Percentiles rank a stretch among this genome's conserved stretches.
Evolutionary conservation across 1,139 yeast genomes (phyloP).

Genomic region (Diutina neorugosa): DNA sequence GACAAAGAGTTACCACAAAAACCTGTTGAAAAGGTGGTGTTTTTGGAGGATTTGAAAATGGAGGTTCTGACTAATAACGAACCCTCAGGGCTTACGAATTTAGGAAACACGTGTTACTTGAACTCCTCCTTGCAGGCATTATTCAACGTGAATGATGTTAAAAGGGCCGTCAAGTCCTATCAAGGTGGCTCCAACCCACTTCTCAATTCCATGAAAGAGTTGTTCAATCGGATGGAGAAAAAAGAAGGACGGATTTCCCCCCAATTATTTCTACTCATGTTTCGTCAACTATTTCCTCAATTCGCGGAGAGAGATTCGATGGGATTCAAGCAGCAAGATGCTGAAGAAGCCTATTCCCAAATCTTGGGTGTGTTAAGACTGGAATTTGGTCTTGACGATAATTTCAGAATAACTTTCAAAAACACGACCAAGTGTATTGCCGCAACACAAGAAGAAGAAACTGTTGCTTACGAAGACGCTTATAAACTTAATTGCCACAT

Average conservation of each 20-base stretch:
- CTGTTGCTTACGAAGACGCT: slow-evolving; percentile 38
- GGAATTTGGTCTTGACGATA: slow-evolving; percentile 39
- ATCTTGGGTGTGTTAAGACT: slow-evolving; percentile 45
- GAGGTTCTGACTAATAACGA: slow-evolving; percentile 27
- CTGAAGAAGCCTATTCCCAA: slow-evolving; percentile 90
- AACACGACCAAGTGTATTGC: slow-evolving; percentile 50
- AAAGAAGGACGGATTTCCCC: slow-evolving; percentile 31
- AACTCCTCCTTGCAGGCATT: slow-evolving; percentile 82
- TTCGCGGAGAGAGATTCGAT: slow-evolving; percentile 75
- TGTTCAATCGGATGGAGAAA: slow-evolving; percentile 39
- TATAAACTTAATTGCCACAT: slow-evolving; percentile 83
- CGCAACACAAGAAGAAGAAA: slow-evolving; percentile 41
- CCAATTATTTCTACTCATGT: slow-evolving; percentile 54
- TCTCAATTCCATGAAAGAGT: slow-evolving; percentile 20
- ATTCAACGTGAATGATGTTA: slow-evolving; percentile 52
- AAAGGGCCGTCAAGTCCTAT: slow-evolving; percentile 16
- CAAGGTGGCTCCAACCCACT: slow-evolving; percentile 7
- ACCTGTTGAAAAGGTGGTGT: slow-evolving; percentile 44
- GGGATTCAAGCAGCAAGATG: slow-evolving; percentile 87
- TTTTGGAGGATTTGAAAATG: slow-evolving; percentile 56
- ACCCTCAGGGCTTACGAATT: slow-evolving; percentile 77
- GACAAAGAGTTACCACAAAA: slow-evolving; percentile 52
- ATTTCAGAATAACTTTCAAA: slow-evolving; percentile 54
- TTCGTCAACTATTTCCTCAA: slow-evolving; percentile 69
- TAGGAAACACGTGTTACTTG: slow-evolving; percentile 93